phyloP scores from a whole-genome alignment of 108 stramenopile genomes.

The Nitzschia inconspicua region DNA sequence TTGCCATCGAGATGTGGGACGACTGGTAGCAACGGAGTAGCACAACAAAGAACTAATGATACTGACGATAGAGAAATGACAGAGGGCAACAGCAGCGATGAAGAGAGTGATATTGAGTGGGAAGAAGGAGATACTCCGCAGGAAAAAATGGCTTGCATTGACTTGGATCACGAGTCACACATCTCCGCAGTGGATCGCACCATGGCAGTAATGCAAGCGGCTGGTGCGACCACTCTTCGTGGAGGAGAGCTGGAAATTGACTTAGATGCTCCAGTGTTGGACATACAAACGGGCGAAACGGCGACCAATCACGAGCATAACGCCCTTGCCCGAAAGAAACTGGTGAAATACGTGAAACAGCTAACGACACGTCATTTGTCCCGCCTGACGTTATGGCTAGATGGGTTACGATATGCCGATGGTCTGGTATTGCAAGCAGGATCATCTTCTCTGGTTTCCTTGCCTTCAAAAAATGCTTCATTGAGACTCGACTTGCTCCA shows the following conservation, averaged over 20 bases:
- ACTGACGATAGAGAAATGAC: not conserved
- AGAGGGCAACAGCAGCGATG: not conserved
- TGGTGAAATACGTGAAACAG: conserved; percentile 10
- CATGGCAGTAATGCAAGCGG: conserved; percentile 33
- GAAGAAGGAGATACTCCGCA: conserved; percentile 43
- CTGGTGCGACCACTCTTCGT: conserved; percentile 7
- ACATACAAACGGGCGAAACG: not conserved
- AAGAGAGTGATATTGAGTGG: conserved; percentile 43
- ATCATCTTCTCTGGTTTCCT: not conserved
- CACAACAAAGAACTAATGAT: conserved; percentile 3
- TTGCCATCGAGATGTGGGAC: not conserved
- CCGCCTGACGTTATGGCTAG: conserved; percentile 33
- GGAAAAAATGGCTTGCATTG: too few species aligned
- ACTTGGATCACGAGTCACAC: conserved; percentile 13
- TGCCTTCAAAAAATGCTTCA: not conserved
- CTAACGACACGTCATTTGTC: conserved; percentile 24
- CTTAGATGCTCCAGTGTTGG: conserved; percentile 8
- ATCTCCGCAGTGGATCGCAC: conserved; percentile 38
- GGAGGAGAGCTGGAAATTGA: conserved; percentile 36
- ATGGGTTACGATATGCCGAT: conserved; percentile 40
- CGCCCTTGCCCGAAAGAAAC: not conserved
- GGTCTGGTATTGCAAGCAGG: conserved; percentile 1
- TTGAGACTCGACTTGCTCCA: conserved; percentile 7
- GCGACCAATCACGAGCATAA: not conserved
- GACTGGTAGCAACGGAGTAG: not conserved